Evolutionary conservation across 1,284 basidiomycete genomes (phyloP), one percentile per base, ranked within the genome.

Genomic region (Anthracocystis setariae): DNA sequence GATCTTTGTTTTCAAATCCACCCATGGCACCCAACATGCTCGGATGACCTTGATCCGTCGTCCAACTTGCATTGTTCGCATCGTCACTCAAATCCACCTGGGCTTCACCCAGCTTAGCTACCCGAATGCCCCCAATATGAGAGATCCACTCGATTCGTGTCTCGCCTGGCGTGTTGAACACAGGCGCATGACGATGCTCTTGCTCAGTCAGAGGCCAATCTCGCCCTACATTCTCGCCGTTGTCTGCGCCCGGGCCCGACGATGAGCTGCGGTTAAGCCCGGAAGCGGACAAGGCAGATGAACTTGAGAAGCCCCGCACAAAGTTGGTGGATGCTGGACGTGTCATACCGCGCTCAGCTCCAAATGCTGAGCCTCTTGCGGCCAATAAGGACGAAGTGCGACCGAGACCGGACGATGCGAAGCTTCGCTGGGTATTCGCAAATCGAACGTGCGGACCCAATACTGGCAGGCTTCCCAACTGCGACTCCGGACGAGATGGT

Each of bases 101-200:
- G 13, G 59, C 62, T 32, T 66, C 67, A 13, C 63, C 33, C 12
- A 64, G 44, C 53, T 74, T 71, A 17, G 76, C 76, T 10, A 81
- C 76, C 18, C 66, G 61, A 18, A 74, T 54, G 7, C 80, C 80
- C 10, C 67, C 80, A 25, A 82, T 66, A 46, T 82, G 79, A 32
- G 72, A 73, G 33, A 82, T 76, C 80, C 80, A 82, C 42, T 82
- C 80, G 13, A 80, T 38, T 12, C 77, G 55, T 21, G 54, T 51
- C 43, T 79, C 80, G 18, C 37, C 60, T n/a, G 77, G 47, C 15
- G 54, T 48, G 29, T 56, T 54, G 56, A 77, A 82, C 9, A 81
- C 58, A 18, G 74, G 77, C 5, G 74, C 73, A 20, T 51, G 50
- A 8, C 62, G 55, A 29, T 72, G 69, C 50, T 72, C 63, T 37